These are phyloP conservation scores for Cladorrhinum sp. DNA, from an alignment of 2,329 filamentous ascomycete genomes.

Conservation along the genomic window DNA sequence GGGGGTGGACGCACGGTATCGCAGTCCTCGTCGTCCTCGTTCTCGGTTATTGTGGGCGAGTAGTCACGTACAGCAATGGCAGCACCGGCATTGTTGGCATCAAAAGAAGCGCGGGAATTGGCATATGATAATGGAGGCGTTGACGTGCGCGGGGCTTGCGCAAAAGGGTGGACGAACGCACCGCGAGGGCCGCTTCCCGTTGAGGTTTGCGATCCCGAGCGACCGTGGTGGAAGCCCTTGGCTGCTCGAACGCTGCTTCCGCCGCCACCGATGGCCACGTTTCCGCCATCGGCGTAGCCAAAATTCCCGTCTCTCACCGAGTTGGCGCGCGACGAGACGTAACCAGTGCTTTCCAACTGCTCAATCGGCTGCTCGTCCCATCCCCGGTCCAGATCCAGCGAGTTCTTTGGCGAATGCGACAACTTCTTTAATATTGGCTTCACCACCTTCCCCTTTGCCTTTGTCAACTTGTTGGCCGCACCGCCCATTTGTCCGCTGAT, in stretches of 20 bases:
- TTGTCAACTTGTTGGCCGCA: constrained; percentile 41
- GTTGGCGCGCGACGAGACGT: constrained; percentile 23
- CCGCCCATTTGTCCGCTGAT: constrained; percentile 33
- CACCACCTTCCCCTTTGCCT: constrained; percentile 49
- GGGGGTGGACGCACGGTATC: constrained; percentile 28
- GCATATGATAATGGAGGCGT: constrained; percentile 59
- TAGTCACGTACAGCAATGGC: constrained; percentile 44
- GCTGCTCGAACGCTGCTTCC: constrained; percentile 22
- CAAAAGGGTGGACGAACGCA: constrained; percentile 62
- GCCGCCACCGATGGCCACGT: constrained; percentile 19
- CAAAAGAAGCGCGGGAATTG: constrained; percentile 53
- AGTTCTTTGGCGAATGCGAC: constrained; percentile 58
- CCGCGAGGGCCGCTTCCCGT: constrained; percentile 48
- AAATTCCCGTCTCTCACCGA: constrained; percentile 47
- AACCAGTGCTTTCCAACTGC: constrained; percentile 30
- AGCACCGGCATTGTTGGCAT: constrained; percentile 28
- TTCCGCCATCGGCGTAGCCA: constrained; percentile 26
- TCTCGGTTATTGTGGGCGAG: constrained; percentile 55
- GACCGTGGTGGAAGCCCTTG: constrained; percentile 50
- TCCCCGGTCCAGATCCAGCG: constrained; percentile 58
- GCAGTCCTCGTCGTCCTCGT: constrained; percentile 26
- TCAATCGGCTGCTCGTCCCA: constrained; percentile 49
- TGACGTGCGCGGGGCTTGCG: constrained; percentile 60
- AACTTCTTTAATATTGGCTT: constrained; percentile 64
- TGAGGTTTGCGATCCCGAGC: constrained; percentile 44